phyloP scores from a whole-genome alignment of 108 stramenopile genomes.

The Schizochytrium sp. region DNA sequence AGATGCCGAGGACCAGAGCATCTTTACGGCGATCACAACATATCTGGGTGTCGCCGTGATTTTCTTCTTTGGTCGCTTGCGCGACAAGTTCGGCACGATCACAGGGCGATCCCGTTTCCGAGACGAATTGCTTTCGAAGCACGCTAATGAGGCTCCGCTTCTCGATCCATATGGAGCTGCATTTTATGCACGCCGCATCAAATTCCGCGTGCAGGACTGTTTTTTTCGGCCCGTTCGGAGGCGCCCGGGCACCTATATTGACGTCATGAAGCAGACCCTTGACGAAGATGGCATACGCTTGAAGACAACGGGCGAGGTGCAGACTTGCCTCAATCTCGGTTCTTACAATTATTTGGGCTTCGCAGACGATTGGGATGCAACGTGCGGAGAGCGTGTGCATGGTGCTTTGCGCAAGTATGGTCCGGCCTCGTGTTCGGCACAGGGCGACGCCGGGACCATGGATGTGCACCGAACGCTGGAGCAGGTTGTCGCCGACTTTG shows the following conservation, averaged over 20 bases:
- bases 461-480: constrained; percentile 76
- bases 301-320: constrained; percentile 24
- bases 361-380: not conserved
- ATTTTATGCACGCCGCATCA: constrained; percentile 87
- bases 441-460: constrained; percentile 71
- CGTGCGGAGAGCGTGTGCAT: not conserved
- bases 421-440: not conserved
- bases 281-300: constrained; percentile 78
- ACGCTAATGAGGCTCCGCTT: not conserved
- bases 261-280: constrained; percentile 76
- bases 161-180: constrained; percentile 16
- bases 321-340: constrained; percentile 22
- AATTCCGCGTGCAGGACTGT: constrained; percentile 92
- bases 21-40: constrained; percentile 75
- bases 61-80: constrained; percentile 81
- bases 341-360: constrained; percentile 35
- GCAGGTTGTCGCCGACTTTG: constrained; percentile 69
- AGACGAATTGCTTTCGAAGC: not conserved
- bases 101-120: constrained; percentile 66
- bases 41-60: constrained; percentile 85
- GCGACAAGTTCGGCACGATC: constrained; percentile 75
- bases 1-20: constrained; percentile 10
- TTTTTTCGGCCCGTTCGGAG: constrained; percentile 91
- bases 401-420: not conserved
- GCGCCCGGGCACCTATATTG: constrained; percentile 71